Percentiles rank a stretch among this genome's conserved stretches.
Conservation (phyloP, 371 early-diverging fungal species). For the Zychaea mexicana region DNA sequence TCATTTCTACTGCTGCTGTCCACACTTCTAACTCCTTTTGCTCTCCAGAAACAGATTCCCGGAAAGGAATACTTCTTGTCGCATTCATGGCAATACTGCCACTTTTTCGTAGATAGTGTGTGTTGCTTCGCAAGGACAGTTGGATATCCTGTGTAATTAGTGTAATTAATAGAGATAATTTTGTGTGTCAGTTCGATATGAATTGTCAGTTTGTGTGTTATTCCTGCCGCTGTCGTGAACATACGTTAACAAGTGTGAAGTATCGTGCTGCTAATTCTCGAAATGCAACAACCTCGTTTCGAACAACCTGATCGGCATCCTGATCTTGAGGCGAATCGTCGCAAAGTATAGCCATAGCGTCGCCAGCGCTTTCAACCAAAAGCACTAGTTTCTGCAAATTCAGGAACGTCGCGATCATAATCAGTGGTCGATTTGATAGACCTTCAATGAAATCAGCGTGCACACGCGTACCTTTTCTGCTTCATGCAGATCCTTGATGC, state of each 20-base stretch:
- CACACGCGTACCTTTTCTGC: slow-evolving; percentile 44
- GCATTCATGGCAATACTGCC: slow-evolving; percentile 38
- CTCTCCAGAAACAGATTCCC: slow-evolving; percentile 35
- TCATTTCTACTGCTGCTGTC: slow-evolving; percentile 36
- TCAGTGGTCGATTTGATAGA: not conserved
- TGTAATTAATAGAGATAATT: not conserved
- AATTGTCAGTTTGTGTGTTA: not conserved
- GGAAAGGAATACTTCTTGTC: slow-evolving; percentile 45
- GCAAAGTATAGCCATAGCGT: slow-evolving; percentile 36
- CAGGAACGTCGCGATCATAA: not conserved
- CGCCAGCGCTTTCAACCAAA: slow-evolving; percentile 45
- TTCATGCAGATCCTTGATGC: slow-evolving; percentile 43
- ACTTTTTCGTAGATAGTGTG: slow-evolving; percentile 33
- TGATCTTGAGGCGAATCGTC: slow-evolving; percentile 34
- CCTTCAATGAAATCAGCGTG: no score
- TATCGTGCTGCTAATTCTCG: slow-evolving; percentile 36
- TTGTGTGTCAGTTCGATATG: not conserved
- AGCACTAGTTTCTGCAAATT: slow-evolving; percentile 39
- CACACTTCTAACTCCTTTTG: slow-evolving; percentile 49
- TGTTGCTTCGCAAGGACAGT: slow-evolving; percentile 40
- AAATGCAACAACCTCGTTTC: slow-evolving; percentile 27
- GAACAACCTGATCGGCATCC: slow-evolving; percentile 29
- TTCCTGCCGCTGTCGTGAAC: not conserved
- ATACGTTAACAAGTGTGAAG: slow-evolving; percentile 47
- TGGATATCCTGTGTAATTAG: slow-evolving; percentile 58